Percentiles rank a stretch among this genome's conserved stretches.
These are phyloP conservation scores for Opeltia flavorubescens DNA, from an alignment of 495 filamentous ascomycete species.

Conservation along the genomic window DNA sequence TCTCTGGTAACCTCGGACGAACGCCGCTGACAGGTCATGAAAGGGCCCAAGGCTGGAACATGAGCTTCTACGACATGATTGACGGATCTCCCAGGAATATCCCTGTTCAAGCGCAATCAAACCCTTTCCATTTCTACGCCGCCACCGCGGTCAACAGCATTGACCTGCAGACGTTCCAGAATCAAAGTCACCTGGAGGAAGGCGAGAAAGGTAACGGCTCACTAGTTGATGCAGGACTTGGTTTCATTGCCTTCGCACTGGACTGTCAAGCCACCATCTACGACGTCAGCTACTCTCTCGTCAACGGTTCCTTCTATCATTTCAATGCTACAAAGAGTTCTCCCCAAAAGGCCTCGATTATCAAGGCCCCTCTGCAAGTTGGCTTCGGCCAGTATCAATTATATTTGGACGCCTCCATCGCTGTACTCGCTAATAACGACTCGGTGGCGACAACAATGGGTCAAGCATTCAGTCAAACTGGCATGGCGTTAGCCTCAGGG, in stretches of 20 bases:
- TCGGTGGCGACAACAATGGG: not conserved
- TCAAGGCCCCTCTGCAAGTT: constrained; percentile 7
- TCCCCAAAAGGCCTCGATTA: constrained; percentile 4
- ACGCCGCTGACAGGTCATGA: constrained; percentile 8
- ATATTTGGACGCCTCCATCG: not conserved
- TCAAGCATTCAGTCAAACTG: constrained; percentile 6
- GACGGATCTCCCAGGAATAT: not conserved
- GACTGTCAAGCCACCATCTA: constrained; percentile 8
- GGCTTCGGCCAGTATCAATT: constrained; percentile 4
- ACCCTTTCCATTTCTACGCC: constrained; percentile 8
- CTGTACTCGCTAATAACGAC: not conserved
- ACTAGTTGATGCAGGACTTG: not conserved
- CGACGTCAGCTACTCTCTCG: constrained; percentile 3
- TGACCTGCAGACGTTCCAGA: not conserved
- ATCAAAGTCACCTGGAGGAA: not conserved
- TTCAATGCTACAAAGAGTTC: constrained; percentile 1
- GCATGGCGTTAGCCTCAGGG: constrained; percentile 7
- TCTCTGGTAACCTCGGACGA: constrained; percentile 8
- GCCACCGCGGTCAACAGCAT: constrained; percentile 9
- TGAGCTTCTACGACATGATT: constrained; percentile 7
- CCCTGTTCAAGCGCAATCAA: constrained; percentile 7
- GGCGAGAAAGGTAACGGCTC: not conserved
- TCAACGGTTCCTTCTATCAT: constrained; percentile 2
- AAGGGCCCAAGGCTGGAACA: constrained; percentile 8
- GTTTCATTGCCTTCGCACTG: constrained; percentile 3